phyloP scores from a whole-genome alignment of 208 protist species.

The Strigomonas oncopelti region DNA sequence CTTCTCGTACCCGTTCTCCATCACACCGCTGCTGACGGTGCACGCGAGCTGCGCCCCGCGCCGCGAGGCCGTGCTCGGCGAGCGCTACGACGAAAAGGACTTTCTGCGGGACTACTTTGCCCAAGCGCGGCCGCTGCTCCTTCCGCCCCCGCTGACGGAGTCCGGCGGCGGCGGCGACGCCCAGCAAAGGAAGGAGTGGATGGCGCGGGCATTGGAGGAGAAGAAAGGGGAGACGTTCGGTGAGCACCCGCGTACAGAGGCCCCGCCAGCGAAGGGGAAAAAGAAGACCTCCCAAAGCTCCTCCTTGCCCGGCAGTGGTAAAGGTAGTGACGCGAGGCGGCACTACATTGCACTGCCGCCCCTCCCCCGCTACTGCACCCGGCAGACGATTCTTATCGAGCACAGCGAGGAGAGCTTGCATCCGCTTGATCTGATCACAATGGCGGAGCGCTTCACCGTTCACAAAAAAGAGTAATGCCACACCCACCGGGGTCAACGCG shows the following conservation, averaged over 20 bases:
- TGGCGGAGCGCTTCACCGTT: slow-evolving; percentile 47
- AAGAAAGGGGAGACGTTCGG: no score
- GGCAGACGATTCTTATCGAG: slow-evolving; percentile 75
- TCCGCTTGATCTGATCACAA: slow-evolving; percentile 56
- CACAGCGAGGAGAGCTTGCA: slow-evolving; percentile 53
- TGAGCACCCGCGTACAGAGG: no score
- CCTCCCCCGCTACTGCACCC: slow-evolving; percentile 75
- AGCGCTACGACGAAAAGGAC: slow-evolving; percentile 12
- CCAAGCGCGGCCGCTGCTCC: not conserved
- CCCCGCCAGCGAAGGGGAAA: no score
- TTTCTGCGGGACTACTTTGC: not conserved
- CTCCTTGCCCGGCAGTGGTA: not conserved
- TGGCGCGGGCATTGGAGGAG: not conserved
- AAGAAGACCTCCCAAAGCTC: not conserved
- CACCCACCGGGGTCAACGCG: no score
- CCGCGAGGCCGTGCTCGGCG: slow-evolving; percentile 54
- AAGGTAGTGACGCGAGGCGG: slow-evolving; percentile 17
- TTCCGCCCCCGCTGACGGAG: no score
- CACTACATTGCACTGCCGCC: slow-evolving; percentile 32
- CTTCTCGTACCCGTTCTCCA: slow-evolving; percentile 38
- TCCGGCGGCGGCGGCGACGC: no score
- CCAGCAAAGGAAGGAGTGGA: not conserved
- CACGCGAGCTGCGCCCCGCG: slow-evolving; percentile 73
- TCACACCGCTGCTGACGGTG: slow-evolving; percentile 74
- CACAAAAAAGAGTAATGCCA: slow-evolving; percentile 10